These are phyloP conservation scores for Sarocladiaceae sp. DNA, from an alignment of 2,329 filamentous ascomycete genomes.

Conservation along the genomic window DNA sequence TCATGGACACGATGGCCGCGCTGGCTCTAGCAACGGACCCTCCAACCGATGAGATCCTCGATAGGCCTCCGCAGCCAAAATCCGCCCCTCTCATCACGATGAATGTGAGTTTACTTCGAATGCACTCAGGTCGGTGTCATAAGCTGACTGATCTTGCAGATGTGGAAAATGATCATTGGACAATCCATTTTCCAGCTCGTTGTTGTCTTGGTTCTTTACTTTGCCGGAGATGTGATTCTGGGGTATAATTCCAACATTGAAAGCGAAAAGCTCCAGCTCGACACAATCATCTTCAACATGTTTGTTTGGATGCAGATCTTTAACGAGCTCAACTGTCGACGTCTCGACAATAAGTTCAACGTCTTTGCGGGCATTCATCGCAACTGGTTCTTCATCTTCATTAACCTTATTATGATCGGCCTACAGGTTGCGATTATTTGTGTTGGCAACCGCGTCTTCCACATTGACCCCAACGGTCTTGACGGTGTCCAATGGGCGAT, in stretches of 20 bases:
- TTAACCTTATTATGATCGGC: constrained; percentile 53
- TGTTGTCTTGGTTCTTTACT: constrained; percentile 58
- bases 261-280: constrained; percentile 40
- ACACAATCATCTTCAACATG: constrained; percentile 64
- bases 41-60: constrained; percentile 51
- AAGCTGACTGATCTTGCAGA: constrained; percentile 21
- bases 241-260: constrained; percentile 37
- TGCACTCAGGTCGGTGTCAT: not conserved
- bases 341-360: constrained; percentile 58
- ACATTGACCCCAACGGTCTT: constrained; percentile 32
- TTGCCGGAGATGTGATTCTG: constrained; percentile 53
- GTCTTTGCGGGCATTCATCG: constrained; percentile 51
- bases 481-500: constrained; percentile 51
- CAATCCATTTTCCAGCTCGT: constrained; percentile 57
- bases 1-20: constrained; percentile 66
- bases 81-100: constrained; percentile 68
- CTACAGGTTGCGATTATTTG: constrained; percentile 54
- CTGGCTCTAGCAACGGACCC: constrained; percentile 62
- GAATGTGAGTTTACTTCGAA: constrained; percentile 25
- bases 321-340: constrained; percentile 63
- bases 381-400: constrained; percentile 53
- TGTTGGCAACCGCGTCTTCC: constrained; percentile 50
- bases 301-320: constrained; percentile 73
- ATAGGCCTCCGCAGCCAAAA: constrained; percentile 53
- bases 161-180: constrained; percentile 65